Evolutionary conservation across 345 rosid genomes (phyloP).

Genomic region (Clarkia xantiana): DNA sequence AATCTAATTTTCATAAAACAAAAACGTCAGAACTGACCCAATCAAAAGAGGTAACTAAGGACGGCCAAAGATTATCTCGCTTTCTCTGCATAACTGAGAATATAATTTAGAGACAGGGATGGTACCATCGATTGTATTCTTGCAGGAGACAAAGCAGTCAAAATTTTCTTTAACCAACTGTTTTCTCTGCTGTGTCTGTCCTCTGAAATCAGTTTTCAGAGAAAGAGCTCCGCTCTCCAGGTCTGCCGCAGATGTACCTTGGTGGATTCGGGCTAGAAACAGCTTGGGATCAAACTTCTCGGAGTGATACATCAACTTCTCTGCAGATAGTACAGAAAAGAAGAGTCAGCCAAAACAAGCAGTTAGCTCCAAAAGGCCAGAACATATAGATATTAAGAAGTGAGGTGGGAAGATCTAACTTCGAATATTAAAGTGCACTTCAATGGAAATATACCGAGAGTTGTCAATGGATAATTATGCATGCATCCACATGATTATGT

Average conservation of each 20-base stretch:
- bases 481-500: too few relatives aligned
- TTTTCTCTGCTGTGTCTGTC: constrained; percentile 82
- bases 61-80: too few relatives aligned
- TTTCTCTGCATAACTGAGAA: too few relatives aligned
- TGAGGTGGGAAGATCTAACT: too few relatives aligned
- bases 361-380: background rate
- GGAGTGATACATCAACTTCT: constrained; percentile 78
- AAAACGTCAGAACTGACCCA: too few relatives aligned
- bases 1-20: background rate
- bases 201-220: constrained; percentile 85
- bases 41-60: too few relatives aligned
- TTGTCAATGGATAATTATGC: too few relatives aligned
- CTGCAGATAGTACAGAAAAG: constrained; percentile 33
- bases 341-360: background rate
- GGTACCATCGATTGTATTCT: constrained; percentile 95
- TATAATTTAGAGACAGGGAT: constrained; percentile 3
- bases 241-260: constrained; percentile 67
- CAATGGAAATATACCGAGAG: too few relatives aligned
- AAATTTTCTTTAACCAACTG: constrained; percentile 94
- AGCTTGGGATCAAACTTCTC: constrained; percentile 83
- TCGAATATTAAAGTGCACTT: too few relatives aligned
- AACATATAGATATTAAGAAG: background rate
- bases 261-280: constrained; percentile 83
- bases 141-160: constrained; percentile 99
- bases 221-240: constrained; percentile 90